Conservation (phyloP, 768 basidiomycete species). For the Galerina sulciceps region DNA sequence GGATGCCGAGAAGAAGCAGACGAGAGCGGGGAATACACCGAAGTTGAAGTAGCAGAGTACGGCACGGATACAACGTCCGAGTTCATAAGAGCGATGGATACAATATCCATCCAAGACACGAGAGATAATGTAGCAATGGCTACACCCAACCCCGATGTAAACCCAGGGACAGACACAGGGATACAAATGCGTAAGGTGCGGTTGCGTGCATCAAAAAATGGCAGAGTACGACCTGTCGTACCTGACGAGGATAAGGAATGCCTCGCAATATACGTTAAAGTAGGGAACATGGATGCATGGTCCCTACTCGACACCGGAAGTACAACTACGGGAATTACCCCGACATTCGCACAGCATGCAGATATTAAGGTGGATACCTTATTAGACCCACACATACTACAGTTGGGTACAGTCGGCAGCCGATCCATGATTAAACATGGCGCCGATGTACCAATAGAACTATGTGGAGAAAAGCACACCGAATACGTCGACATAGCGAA, state of each 20-base stretch:
- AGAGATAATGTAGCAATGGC: no score
- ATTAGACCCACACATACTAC: constrained; percentile 22
- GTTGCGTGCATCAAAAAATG: background rate
- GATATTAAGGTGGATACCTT: constrained; percentile 14
- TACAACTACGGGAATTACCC: constrained; percentile 21
- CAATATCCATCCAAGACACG: no score
- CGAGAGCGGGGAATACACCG: no score
- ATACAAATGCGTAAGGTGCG: background rate
- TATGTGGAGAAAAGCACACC: background rate
- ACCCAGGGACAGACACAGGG: no score
- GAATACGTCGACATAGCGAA: constrained; percentile 38
- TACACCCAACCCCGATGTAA: no score
- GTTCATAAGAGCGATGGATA: no score
- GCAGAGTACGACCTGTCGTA: background rate
- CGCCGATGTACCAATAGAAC: constrained; percentile 4
- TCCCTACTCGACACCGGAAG: constrained; percentile 28
- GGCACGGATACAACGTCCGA: no score
- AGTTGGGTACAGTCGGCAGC: constrained; percentile 36
- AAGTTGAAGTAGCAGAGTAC: no score
- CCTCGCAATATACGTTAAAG: constrained; percentile 8
- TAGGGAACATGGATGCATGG: constrained; percentile 16
- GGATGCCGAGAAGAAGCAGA: no score
- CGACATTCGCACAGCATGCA: constrained; percentile 17
- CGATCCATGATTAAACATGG: constrained; percentile 32
- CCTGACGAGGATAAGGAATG: constrained; percentile 17